These are phyloP conservation scores for Cyberlindnera meyerae DNA, from an alignment of 805 yeast species.

Conservation along the genomic window DNA sequence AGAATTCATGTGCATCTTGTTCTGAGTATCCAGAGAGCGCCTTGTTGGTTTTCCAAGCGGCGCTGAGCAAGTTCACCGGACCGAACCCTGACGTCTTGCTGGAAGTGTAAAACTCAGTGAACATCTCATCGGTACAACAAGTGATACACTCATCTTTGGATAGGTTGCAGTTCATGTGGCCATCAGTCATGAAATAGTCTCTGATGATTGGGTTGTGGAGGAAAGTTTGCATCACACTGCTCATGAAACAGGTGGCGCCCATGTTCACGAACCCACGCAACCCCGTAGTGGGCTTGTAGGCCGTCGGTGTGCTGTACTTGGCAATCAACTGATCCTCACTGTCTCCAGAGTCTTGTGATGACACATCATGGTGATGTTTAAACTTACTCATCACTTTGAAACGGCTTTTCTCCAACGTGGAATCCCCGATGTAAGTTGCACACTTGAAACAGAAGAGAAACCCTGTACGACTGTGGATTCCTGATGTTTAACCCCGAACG, in stretches of 20 bases:
- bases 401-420: conserved; percentile 50
- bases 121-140: conserved; percentile 79
- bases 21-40: conserved; percentile 92
- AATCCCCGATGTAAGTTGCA: conserved; percentile 62
- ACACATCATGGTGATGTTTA: too few species aligned
- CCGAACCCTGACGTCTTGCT: conserved; percentile 66
- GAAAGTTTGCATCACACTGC: conserved; percentile 82
- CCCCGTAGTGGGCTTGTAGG: conserved; percentile 62
- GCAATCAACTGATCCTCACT: conserved; percentile 24
- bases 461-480: conserved; percentile 62
- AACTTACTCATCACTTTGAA: background rate
- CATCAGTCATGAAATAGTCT: conserved; percentile 69
- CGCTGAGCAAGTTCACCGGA: conserved; percentile 70
- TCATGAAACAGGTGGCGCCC: conserved; percentile 98
- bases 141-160: conserved; percentile 55
- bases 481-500: conserved; percentile 9
- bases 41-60: conserved; percentile 83
- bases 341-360: too few species aligned
- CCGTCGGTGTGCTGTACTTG: conserved; percentile 29
- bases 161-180: conserved; percentile 54
- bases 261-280: conserved; percentile 84
- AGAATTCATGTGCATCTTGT: conserved; percentile 98
- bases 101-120: conserved; percentile 67
- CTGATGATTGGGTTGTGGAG: conserved; percentile 88
- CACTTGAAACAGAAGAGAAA: conserved; percentile 77